Base-by-base conservation (phyloP, 192 early-diverging fungal genomes). In the Coemansia sp. region DNA sequence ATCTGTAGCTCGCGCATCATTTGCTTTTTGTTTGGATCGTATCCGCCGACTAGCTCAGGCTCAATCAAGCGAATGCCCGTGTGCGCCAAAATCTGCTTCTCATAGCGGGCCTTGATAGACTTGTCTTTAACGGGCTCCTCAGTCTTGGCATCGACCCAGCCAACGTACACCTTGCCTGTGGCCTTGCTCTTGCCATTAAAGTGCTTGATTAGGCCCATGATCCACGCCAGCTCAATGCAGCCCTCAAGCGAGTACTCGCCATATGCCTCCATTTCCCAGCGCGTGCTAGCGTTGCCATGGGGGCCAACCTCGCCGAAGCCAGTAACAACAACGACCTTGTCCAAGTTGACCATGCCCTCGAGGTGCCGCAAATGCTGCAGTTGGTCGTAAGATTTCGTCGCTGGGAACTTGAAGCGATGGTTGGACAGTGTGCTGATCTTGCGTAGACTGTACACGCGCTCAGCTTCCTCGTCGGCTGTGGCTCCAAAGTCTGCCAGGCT, bases 171-270 rank as follows among this genome's bases (percentile, higher is more conserved):
- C 76, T 95, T 92, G 85, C 47, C 92, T 13, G 44, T 27, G 27
- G 62, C 38, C 20, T 65, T 44, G 13, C 57, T 64, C 64, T 29
- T 20, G 41, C 71, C 76, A 88, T 90, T 89, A 84, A 91, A 88
- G 78, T 94, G 93, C 73, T 91, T 92, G 86, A 98, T 93, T 64
- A 91, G 91, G 53, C 95, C 95, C 95, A 97, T 97, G 76, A 98
- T 92, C 95, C 96, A 96, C 10, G 96, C 95, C 89, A 98, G 91
- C 86, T 98, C 96, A 65, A 96, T 93, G 78, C 93, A 95, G 29
- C 95, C 80, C 44, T 83, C 80, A 2, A 78, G 70, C 60, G 80
- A 83, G 44, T 75, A 72, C 73, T 78, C 76, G 72, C 96, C 96
- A 53, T 87, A 79, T 47, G 94, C 89, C 79, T 98, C 96, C 92